Conservation (phyloP, 352 stramenopile species). For the Pythium folliculosum region DNA sequence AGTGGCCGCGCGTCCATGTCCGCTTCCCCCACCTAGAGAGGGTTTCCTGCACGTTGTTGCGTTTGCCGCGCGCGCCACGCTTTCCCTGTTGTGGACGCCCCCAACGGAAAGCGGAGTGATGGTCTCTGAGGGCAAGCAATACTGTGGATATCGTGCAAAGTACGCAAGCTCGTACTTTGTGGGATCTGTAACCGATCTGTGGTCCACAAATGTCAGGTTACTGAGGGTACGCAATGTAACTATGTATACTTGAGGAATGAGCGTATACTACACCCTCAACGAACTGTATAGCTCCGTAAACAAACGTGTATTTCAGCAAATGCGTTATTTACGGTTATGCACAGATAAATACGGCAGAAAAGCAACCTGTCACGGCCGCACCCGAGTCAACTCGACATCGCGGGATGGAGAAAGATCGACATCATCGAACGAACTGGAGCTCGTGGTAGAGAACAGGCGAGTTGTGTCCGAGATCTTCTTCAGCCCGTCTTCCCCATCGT, state of each 20-base stretch:
- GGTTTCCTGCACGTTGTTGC: background rate
- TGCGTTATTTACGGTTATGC: background rate
- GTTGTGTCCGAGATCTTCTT: slow-evolving; percentile 17
- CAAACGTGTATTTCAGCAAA: background rate
- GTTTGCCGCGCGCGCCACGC: slow-evolving; percentile 18
- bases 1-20: slow-evolving; percentile 2
- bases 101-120: slow-evolving; percentile 21
- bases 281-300: background rate
- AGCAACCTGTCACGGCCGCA: background rate
- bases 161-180: slow-evolving; percentile 14
- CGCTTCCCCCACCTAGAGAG: background rate
- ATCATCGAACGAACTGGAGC: slow-evolving; percentile 20
- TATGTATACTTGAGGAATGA: background rate
- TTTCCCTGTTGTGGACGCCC: background rate
- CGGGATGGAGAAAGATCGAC: background rate
- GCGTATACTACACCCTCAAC: too few relatives aligned
- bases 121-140: background rate
- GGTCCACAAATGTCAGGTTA: background rate
- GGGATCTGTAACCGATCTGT: background rate
- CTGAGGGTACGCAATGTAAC: background rate
- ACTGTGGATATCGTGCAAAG: background rate
- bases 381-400: background rate
- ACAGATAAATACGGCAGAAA: slow-evolving; percentile 6
- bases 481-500: slow-evolving; percentile 15
- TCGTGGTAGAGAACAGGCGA: slow-evolving; percentile 13